Percentiles rank a stretch among this genome's conserved stretches.
Conservation (phyloP, 2,329 filamentous ascomycete genomes). For the Colletotrichum sp. region DNA sequence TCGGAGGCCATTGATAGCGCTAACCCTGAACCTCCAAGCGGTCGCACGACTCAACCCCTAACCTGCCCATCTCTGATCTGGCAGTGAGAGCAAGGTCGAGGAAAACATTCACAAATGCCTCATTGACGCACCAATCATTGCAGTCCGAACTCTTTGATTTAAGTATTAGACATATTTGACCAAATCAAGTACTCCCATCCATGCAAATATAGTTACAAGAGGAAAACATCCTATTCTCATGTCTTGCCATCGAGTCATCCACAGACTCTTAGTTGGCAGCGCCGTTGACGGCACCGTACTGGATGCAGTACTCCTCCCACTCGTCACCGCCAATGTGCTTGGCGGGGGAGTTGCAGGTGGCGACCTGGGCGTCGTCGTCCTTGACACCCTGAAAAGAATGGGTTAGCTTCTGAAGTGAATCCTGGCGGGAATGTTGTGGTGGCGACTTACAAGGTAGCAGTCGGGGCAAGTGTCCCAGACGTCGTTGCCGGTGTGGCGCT, state of each 20-base stretch:
- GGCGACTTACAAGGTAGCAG: background rate
- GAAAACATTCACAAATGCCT: background rate
- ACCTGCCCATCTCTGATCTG: background rate
- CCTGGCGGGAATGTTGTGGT: accelerated
- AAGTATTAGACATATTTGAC: background rate
- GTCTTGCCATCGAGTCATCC: background rate
- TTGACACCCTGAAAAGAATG: background rate
- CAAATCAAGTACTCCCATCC: background rate
- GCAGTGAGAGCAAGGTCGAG: background rate
- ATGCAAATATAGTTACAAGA: background rate
- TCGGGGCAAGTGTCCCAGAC: background rate
- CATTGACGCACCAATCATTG: background rate
- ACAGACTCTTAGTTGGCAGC: background rate
- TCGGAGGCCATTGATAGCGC: background rate
- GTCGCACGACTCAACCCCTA: background rate
- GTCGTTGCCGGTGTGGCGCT: background rate
- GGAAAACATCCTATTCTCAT: background rate
- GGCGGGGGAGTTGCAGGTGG: background rate
- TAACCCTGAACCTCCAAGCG: background rate
- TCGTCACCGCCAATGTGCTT: background rate
- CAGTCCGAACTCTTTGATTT: background rate
- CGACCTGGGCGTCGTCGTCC: background rate
- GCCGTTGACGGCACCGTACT: background rate
- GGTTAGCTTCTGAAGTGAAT: background rate
- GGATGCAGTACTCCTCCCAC: constrained; percentile 1